phyloP scores from a whole-genome alignment of 352 stramenopile species.

The Globisporangium canariense region DNA sequence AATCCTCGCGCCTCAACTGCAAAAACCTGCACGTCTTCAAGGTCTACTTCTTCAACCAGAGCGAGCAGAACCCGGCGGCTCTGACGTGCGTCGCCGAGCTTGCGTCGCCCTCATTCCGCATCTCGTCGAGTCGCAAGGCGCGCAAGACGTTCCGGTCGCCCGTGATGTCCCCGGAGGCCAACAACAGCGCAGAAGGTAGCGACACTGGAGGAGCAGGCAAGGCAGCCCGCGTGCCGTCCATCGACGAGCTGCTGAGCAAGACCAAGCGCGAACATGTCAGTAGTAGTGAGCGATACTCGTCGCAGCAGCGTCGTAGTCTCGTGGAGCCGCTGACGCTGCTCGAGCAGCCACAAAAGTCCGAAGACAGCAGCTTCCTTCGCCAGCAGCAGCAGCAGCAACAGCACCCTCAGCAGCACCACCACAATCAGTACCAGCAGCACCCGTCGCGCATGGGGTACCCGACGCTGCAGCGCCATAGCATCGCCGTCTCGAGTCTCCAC shows the following conservation, averaged over 20 bases:
- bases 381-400: background rate
- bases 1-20: slow-evolving; percentile 80
- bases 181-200: slow-evolving; percentile 9
- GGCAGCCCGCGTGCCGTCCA: slow-evolving; percentile 25
- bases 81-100: slow-evolving; percentile 55
- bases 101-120: slow-evolving; percentile 64
- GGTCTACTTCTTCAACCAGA: slow-evolving; percentile 59
- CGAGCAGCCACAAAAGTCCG: slow-evolving; percentile 14
- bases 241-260: slow-evolving; percentile 43
- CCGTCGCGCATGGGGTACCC: slow-evolving; percentile 10
- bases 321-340: slow-evolving; percentile 18
- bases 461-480: slow-evolving; percentile 23
- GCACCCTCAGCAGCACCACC: background rate
- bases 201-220: background rate
- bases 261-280: background rate
- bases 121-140: slow-evolving; percentile 81
- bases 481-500: slow-evolving; percentile 14
- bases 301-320: slow-evolving; percentile 19
- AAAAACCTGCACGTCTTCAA: slow-evolving; percentile 84
- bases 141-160: slow-evolving; percentile 73
- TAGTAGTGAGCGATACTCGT: slow-evolving; percentile 7
- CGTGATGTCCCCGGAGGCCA: slow-evolving; percentile 21
- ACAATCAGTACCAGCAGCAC: background rate
- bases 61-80: slow-evolving; percentile 21
- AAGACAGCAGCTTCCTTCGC: slow-evolving; percentile 4